Evolutionary conservation across 805 yeast genomes (phyloP).

Genomic region (Ascoidea rubescens): DNA sequence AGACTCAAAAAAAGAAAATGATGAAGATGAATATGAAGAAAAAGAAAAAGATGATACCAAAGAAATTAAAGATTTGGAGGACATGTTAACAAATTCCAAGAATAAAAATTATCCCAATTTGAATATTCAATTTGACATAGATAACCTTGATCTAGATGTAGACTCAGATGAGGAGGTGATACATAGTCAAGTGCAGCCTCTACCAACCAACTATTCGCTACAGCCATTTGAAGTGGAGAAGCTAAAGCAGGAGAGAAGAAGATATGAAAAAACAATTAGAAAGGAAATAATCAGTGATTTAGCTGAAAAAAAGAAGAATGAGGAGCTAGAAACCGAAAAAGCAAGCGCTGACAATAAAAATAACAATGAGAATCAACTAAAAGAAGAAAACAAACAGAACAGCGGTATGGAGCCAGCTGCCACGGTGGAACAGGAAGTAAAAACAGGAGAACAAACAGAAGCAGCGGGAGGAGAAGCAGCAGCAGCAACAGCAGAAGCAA

Average conservation of each 20-base stretch:
- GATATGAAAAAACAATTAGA: neutral
- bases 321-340: neutral
- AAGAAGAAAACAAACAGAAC: neutral
- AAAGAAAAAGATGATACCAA: neutral
- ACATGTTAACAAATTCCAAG: neutral
- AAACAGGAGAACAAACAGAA: neutral
- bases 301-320: too few relatives aligned
- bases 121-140: neutral
- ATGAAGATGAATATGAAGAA: neutral
- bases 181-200: conserved; percentile 1
- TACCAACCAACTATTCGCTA: conserved; percentile 2
- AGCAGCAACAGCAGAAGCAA: conserved; percentile 1
- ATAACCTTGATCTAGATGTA: conserved; percentile 4
- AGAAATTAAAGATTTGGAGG: conserved; percentile 1
- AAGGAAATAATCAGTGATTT: neutral
- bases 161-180: conserved; percentile 8
- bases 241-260: neutral
- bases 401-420: neutral
- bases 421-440: neutral
- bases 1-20: neutral
- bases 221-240: neutral
- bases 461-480: neutral
- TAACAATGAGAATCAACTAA: neutral
- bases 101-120: neutral
- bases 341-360: neutral